A percentile compares a stretch with the other conserved stretches of the same genome.
Evolutionary conservation across 257 asterid genomes (phyloP).

Genomic region (Thymus quinquecostatus): DNA sequence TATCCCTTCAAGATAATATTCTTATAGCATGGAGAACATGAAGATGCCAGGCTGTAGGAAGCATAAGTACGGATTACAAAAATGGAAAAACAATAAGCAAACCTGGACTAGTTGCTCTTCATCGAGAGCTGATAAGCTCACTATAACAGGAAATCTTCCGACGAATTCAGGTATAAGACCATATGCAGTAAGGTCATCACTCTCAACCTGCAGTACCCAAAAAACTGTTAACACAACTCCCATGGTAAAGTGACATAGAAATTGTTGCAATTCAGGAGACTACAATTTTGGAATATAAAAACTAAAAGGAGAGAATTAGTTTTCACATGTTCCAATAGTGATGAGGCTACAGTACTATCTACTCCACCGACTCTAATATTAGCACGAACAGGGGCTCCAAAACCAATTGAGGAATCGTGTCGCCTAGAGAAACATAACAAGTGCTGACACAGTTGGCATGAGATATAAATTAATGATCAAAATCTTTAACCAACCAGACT

Average conservation of each 20-base stretch:
- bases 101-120: constrained; percentile 94
- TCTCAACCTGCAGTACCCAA: constrained; percentile 69
- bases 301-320: constrained; percentile 15
- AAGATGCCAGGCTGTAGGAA: not conserved
- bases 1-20: not conserved
- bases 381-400: constrained; percentile 87
- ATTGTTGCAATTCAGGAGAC: constrained; percentile 12
- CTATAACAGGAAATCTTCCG: constrained; percentile 87
- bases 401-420: constrained; percentile 91
- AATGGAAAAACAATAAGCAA: constrained; percentile 32
- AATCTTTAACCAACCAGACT: constrained; percentile 25
- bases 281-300: constrained; percentile 12
- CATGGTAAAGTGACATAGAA: constrained; percentile 20
- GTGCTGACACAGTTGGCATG: constrained; percentile 15
- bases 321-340: constrained; percentile 79
- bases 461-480: constrained; percentile 19
- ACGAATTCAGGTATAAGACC: constrained; percentile 98
- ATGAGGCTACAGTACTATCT: constrained; percentile 66
- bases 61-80: not conserved
- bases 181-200: constrained; percentile 85
- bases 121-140: constrained; percentile 79
- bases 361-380: constrained; percentile 68
- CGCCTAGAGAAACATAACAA: constrained; percentile 52
- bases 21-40: not conserved
- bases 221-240: constrained; percentile 30